Base-by-base conservation (phyloP, 2,329 filamentous ascomycete genomes). In the Cladophialophora carrionii region DNA sequence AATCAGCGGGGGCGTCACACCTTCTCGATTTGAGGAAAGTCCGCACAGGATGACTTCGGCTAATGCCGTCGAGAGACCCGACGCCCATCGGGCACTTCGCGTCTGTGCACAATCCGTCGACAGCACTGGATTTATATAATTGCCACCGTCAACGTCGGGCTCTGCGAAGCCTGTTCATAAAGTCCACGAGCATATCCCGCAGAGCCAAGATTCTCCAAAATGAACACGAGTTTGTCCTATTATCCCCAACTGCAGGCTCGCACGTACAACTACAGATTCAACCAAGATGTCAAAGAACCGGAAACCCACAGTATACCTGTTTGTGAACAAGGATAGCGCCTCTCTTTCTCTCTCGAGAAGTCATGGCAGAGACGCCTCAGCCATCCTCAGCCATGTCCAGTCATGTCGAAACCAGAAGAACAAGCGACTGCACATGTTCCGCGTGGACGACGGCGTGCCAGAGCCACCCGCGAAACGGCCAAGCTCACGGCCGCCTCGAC, bases 371-470 rank as follows among this genome's bases (percentile, higher is more conserved):
- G 63, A 65, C n/a, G 58, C 60, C 22, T 62, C 63, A 22, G 54
- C 52, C 26, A 65, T 65, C 59, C 60, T 62, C 31, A 65, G 63
- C 59, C 63, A 65, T 46, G 63, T 65, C 5, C 63, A 65, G 48
- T 61, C 59, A n/a, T 61, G 59, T 48, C 59, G 59, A 48, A 61
- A 61, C 51, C 59, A 61, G 51, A 61, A 61, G 59, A 61, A 61
- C 59, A 61, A 61, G 51, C 59, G 54, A 20, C 17, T 61, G 37
- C 59, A 61, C 37, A 61, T 61, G 59, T 61, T 61, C 37, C 31
- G 59, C 10, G 41, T 61, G 14, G 48, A 51, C 26, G 59, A 61
- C 6, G 41, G 37, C 29, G 31, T 51, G 26, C 41, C 59, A 9
- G 59, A 46, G 24, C 34, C 52, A n/a, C 20, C 26, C 17, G 14